phyloP scores from a whole-genome alignment of 2,329 filamentous ascomycete genomes.

The Cadophora sp. region DNA sequence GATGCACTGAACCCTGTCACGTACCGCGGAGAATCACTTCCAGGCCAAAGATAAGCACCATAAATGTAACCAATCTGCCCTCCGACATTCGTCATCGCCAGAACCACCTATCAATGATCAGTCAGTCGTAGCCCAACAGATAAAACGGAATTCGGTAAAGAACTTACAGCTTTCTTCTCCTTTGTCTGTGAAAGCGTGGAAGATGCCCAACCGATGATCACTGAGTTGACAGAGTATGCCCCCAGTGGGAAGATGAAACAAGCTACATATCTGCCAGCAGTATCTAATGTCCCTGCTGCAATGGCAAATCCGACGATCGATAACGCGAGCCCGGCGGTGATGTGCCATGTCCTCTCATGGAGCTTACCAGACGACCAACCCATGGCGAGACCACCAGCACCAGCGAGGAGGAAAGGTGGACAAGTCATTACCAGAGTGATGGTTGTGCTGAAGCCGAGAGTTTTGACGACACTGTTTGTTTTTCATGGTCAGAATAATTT shows the following conservation, averaged over 20 bases:
- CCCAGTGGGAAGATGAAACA: slow-evolving; percentile 45
- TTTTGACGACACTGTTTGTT: slow-evolving; percentile 48
- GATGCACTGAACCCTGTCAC: not conserved
- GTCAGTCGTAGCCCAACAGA: slow-evolving; percentile 3
- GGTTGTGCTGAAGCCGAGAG: slow-evolving; percentile 52
- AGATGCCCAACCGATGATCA: slow-evolving; percentile 39
- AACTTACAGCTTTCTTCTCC: slow-evolving; percentile 34
- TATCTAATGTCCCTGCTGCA: slow-evolving; percentile 38
- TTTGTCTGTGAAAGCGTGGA: slow-evolving; percentile 31
- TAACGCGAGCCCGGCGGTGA: slow-evolving; percentile 39
- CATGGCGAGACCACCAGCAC: slow-evolving; percentile 30
- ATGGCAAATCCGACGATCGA: slow-evolving; percentile 45
- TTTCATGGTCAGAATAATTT: not conserved
- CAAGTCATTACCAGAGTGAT: slow-evolving; percentile 54
- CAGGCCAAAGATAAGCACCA: slow-evolving; percentile 13
- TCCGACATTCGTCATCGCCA: slow-evolving; percentile 13
- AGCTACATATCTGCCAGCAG: slow-evolving; percentile 44
- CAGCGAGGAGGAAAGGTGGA: slow-evolving; percentile 37
- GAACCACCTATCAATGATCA: not conserved
- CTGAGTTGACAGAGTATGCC: slow-evolving; percentile 44
- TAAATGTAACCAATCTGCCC: slow-evolving; percentile 17
- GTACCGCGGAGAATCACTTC: slow-evolving; percentile 10
- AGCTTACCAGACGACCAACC: slow-evolving; percentile 38
- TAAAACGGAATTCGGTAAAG: slow-evolving; percentile 22
- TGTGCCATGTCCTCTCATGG: slow-evolving; percentile 45